phyloP scores from a whole-genome alignment of 495 filamentous ascomycete species.

The Penicillium desertorum region DNA sequence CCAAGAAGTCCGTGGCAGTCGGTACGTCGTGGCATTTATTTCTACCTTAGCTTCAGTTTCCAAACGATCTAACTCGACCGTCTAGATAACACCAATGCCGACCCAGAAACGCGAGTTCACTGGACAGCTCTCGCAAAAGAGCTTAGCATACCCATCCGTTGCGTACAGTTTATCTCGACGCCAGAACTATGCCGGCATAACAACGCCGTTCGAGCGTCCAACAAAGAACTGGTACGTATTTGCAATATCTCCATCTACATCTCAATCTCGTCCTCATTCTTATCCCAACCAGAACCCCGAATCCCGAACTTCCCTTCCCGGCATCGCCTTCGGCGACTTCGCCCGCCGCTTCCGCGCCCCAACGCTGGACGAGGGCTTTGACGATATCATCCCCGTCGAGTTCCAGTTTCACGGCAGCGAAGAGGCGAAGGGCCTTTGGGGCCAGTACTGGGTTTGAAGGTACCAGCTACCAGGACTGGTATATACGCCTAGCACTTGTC shows the following conservation, averaged over 20 bases:
- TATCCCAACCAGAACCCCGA: conserved; percentile 72
- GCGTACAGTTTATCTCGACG: conserved; percentile 77
- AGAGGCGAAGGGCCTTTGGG: conserved; percentile 60
- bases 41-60: background rate
- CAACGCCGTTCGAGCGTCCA: conserved; percentile 76
- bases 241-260: background rate
- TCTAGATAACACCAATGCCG: conserved; percentile 90
- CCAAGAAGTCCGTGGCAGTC: conserved; percentile 67
- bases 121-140: conserved; percentile 76
- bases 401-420: conserved; percentile 66
- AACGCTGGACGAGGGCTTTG: conserved; percentile 74
- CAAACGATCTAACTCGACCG: conserved; percentile 9
- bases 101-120: conserved; percentile 66
- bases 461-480: background rate
- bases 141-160: conserved; percentile 72
- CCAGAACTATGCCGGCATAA: conserved; percentile 82
- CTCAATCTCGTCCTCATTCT: conserved; percentile 5
- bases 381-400: conserved; percentile 68
- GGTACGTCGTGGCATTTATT: conserved; percentile 55
- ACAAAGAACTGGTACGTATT: conserved; percentile 41
- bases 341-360: conserved; percentile 68
- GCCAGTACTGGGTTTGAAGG: conserved; percentile 65
- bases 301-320: conserved; percentile 68
- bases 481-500: background rate
- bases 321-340: conserved; percentile 76